phyloP scores from a whole-genome alignment of 345 rosid genomes.

The Syzygium oleosum region DNA sequence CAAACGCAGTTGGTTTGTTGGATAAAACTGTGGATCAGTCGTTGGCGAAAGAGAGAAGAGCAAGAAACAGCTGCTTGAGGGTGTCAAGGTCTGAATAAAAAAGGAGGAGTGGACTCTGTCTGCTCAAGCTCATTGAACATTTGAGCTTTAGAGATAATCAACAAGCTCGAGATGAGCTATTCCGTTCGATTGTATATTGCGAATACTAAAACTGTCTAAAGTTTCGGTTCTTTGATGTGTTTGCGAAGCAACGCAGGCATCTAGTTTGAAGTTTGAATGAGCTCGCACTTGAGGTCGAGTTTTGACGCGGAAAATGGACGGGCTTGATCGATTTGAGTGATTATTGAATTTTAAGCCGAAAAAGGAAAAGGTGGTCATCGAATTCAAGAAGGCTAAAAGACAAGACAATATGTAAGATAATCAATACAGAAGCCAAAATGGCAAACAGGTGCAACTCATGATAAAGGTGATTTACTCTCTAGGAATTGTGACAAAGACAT shows the following conservation, averaged over 20 bases:
- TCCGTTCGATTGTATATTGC: neutral
- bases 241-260: neutral
- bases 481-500: constrained; percentile 23
- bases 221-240: neutral
- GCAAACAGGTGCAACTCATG: neutral
- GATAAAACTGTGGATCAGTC: neutral
- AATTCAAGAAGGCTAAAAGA: neutral
- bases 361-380: neutral
- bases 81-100: neutral
- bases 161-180: neutral
- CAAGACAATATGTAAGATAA: neutral
- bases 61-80: neutral
- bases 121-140: neutral
- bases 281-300: neutral
- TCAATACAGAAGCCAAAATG: neutral
- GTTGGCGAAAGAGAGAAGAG: neutral
- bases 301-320: neutral
- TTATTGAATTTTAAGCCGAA: neutral
- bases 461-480: neutral
- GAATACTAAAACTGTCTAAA: neutral
- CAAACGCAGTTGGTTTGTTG: neutral
- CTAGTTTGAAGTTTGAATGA: neutral
- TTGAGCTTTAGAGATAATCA: neutral
- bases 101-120: neutral
- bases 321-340: neutral